These are phyloP conservation scores for Plasmodium inui DNA, from an alignment of 169 alveolate species.

Conservation along the genomic window DNA sequence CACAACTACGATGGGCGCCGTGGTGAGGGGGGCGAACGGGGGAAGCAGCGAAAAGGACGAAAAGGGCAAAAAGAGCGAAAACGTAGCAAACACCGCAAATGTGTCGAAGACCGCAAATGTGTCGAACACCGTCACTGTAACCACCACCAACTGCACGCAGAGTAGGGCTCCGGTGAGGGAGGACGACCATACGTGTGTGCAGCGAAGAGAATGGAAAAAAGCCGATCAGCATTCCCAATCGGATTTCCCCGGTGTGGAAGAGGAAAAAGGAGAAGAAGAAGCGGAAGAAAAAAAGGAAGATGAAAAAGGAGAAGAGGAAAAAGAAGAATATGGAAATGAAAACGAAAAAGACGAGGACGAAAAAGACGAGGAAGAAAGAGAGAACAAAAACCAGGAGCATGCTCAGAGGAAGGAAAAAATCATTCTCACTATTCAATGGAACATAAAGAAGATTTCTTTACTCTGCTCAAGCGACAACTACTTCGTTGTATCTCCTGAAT, in stretches of 20 bases:
- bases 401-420: conserved; percentile 11
- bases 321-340: background rate
- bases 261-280: background rate
- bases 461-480: conserved; percentile 26
- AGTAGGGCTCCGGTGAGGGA: background rate
- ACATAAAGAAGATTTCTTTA: conserved; percentile 40
- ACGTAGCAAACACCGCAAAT: too few species aligned
- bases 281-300: background rate
- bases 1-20: background rate
- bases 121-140: too few species aligned
- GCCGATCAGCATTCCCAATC: background rate
- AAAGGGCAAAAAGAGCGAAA: too few species aligned
- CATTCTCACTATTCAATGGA: conserved; percentile 55
- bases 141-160: background rate
- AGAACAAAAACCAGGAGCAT: background rate
- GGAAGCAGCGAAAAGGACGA: background rate
- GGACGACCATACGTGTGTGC: background rate
- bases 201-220: background rate
- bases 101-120: too few species aligned
- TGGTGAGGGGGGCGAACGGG: background rate
- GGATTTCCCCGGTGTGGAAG: background rate
- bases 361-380: background rate
- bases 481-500: conserved; percentile 70
- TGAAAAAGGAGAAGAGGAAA: background rate
- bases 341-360: background rate